phyloP scores from a whole-genome alignment of 2,329 filamentous ascomycete species.

The Trichophyton benhamiae region DNA sequence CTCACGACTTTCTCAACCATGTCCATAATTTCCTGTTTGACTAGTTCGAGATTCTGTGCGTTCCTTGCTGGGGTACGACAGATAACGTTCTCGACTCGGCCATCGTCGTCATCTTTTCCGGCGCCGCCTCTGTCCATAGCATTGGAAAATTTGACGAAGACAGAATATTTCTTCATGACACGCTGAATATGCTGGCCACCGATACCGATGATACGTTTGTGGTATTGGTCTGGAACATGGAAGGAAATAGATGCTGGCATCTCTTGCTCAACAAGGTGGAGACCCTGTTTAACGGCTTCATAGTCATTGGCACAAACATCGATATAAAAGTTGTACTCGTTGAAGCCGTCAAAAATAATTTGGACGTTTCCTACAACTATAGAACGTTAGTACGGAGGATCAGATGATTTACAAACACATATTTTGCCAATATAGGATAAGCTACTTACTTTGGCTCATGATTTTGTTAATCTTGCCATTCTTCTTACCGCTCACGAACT shows the following conservation, averaged over 20 bases:
- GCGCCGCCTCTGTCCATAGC: conserved; percentile 94
- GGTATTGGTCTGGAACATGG: conserved; percentile 96
- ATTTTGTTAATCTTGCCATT: conserved; percentile 99
- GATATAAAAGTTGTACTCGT: conserved; percentile 99
- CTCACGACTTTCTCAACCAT: conserved; percentile 91
- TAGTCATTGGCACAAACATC: conserved; percentile 89
- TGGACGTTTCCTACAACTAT: conserved; percentile 63
- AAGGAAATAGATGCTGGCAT: conserved; percentile 99
- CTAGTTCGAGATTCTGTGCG: conserved; percentile 87
- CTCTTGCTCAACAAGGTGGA: conserved; percentile 91
- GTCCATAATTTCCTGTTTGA: conserved; percentile 98
- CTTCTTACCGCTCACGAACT: conserved; percentile 98
- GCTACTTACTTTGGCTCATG: conserved; percentile 78
- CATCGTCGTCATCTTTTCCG: conserved; percentile 91
- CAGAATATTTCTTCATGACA: conserved; percentile 99
- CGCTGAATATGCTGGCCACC: conserved; percentile 97
- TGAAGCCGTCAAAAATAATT: conserved; percentile 97
- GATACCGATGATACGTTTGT: conserved; percentile 98
- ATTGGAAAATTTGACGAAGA: conserved; percentile 99
- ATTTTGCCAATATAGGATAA: neutral
- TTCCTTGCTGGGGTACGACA: conserved; percentile 95
- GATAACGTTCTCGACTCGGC: conserved; percentile 98
- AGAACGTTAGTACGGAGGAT: conserved; percentile 9
- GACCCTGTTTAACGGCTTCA: conserved; percentile 83
- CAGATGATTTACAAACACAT: neutral